Evolutionary conservation across 192 early-diverging fungal genomes (phyloP).

Genomic region (Entophlyctis luteolus): DNA sequence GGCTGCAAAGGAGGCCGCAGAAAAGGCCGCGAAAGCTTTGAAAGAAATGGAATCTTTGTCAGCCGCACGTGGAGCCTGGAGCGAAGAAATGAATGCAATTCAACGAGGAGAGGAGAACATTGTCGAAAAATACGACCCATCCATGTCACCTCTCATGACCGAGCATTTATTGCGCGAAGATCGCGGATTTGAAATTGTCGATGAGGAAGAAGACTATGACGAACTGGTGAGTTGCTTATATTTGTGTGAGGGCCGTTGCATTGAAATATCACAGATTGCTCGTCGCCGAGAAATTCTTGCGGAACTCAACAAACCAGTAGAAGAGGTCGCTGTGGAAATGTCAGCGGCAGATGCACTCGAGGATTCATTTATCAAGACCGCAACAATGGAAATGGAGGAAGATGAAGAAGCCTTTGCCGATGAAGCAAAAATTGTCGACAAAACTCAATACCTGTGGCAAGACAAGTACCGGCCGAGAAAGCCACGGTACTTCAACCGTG

Average conservation of each 20-base stretch:
- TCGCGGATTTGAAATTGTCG: constrained; percentile 49
- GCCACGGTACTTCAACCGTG: constrained; percentile 93
- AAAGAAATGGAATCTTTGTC: constrained; percentile 49
- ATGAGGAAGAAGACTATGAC: constrained; percentile 58
- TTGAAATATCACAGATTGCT: neutral
- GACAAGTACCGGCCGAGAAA: constrained; percentile 95
- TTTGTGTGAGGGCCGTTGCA: neutral
- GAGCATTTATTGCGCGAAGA: constrained; percentile 52
- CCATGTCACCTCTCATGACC: constrained; percentile 62
- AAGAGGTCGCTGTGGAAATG: neutral
- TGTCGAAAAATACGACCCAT: constrained; percentile 52
- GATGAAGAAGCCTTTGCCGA: constrained; percentile 75
- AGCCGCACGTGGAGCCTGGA: constrained; percentile 27
- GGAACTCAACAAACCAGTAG: constrained; percentile 24
- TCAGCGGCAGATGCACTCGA: constrained; percentile 16
- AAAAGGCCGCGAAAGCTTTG: constrained; percentile 46
- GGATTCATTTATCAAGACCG: constrained; percentile 52
- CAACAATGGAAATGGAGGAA: constrained; percentile 69
- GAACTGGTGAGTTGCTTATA: constrained; percentile 49
- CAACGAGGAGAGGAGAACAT: constrained; percentile 10
- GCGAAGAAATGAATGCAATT: constrained; percentile 16
- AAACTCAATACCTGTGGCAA: constrained; percentile 47
- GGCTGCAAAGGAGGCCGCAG: constrained; percentile 36
- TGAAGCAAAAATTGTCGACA: constrained; percentile 59
- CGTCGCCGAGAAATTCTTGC: constrained; percentile 13